Evolutionary conservation across 495 filamentous ascomycete species (phyloP).

Genomic region (Hypoxylon subgilvum): DNA sequence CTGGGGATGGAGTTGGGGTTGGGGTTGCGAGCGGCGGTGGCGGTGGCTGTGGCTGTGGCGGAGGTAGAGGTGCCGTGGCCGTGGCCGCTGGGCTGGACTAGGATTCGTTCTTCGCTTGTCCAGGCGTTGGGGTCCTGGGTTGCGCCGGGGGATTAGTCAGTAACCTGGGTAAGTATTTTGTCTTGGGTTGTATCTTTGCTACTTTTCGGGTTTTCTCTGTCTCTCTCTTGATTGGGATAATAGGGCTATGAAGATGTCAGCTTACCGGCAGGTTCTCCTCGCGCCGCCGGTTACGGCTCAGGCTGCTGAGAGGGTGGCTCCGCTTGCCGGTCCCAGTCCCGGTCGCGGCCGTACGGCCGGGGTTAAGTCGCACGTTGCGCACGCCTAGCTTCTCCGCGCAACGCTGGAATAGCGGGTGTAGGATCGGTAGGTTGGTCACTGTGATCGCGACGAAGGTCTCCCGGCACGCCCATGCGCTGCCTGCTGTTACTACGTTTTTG

Average conservation of each 20-base stretch:
- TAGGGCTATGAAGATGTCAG: no score
- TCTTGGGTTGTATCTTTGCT: no score
- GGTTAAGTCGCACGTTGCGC: neutral
- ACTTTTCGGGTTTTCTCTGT: no score
- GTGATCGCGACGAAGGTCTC: slow-evolving; percentile 62
- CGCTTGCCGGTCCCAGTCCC: neutral
- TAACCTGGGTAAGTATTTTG: no score
- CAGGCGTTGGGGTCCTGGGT: neutral
- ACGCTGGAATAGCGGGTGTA: slow-evolving; percentile 53
- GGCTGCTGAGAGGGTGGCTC: neutral
- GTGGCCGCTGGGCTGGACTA: neutral
- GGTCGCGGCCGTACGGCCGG: neutral
- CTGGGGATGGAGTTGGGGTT: no score
- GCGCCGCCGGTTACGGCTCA: neutral
- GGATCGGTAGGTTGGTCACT: slow-evolving; percentile 60
- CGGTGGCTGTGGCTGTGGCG: no score
- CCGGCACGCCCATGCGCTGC: slow-evolving; percentile 53
- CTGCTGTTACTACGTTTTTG: slow-evolving; percentile 25
- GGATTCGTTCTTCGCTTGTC: neutral
- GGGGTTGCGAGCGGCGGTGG: no score
- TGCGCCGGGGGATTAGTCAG: no score
- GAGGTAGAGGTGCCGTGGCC: no score
- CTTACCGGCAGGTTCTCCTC: no score
- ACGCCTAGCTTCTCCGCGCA: slow-evolving; percentile 36
- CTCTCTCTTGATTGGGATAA: no score